phyloP scores from a whole-genome alignment of 1,284 basidiomycete genomes.

The Sanghuangporus weigelae region DNA sequence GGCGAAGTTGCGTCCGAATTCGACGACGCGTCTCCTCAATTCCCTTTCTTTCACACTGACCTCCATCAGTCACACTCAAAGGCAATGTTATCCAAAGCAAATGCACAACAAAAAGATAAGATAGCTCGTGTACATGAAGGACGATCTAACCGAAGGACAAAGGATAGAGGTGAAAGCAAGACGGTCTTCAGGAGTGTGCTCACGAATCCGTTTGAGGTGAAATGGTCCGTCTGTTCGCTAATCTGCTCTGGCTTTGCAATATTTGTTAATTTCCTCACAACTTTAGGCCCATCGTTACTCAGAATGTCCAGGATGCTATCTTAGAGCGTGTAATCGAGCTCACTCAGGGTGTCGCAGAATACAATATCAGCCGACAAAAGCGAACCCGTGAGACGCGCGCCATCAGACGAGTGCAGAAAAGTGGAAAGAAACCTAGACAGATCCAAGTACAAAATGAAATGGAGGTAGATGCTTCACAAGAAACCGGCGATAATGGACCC shows the following conservation, averaged over 20 bases:
- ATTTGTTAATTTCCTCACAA: conserved; percentile 6
- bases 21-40: not conserved
- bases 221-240: conserved; percentile 43
- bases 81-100: not conserved
- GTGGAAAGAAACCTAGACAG: conserved; percentile 12
- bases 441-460: conserved; percentile 12
- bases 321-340: conserved; percentile 44
- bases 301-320: conserved; percentile 55
- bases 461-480: not conserved
- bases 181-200: conserved; percentile 62
- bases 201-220: conserved; percentile 65
- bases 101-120: conserved; percentile 30
- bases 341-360: conserved; percentile 45
- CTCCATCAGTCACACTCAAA: not conserved
- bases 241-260: conserved; percentile 1
- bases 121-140: conserved; percentile 45
- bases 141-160: conserved; percentile 54
- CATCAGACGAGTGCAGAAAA: conserved; percentile 17
- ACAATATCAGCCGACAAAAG: conserved; percentile 32
- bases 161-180: conserved; percentile 40
- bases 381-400: conserved; percentile 34
- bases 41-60: not conserved
- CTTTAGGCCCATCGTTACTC: conserved; percentile 59
- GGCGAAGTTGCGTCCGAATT: not conserved
- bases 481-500: not conserved